Evolutionary conservation across 495 filamentous ascomycete species (phyloP).

Genomic region (Annulohypoxylon bovei): DNA sequence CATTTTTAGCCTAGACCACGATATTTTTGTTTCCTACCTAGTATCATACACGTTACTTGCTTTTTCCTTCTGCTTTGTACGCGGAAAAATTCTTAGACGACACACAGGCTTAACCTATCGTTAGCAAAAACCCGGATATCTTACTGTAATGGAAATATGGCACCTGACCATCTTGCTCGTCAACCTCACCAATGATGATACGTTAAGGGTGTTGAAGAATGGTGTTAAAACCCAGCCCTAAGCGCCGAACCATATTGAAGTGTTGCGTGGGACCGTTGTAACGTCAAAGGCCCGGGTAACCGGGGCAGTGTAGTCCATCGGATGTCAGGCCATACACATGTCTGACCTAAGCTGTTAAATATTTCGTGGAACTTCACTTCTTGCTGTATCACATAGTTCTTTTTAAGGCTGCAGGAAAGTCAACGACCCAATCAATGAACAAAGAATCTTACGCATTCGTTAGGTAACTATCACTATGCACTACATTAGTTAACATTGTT

Average conservation of each 20-base stretch:
- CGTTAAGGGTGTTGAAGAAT: neutral
- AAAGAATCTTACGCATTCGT: no score
- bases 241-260: slow-evolving; percentile 1
- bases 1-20: neutral
- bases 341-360: neutral
- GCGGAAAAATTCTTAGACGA: no score
- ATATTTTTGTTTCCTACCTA: neutral
- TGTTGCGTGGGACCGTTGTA: slow-evolving; percentile 3
- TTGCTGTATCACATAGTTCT: neutral
- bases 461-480: no score
- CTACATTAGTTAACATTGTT: no score
- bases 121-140: no score
- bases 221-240: neutral
- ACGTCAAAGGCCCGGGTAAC: neutral
- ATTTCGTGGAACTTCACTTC: slow-evolving; percentile 24
- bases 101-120: no score
- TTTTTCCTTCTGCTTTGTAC: neutral
- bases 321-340: slow-evolving; percentile 5
- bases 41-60: neutral
- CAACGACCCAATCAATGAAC: no score
- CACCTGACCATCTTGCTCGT: neutral
- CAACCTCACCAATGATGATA: slow-evolving; percentile 4
- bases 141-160: neutral
- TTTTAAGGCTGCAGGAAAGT: neutral
- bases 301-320: neutral